Base-by-base conservation (phyloP, 768 basidiomycete species). In the Pleurotus cornucopiae region DNA sequence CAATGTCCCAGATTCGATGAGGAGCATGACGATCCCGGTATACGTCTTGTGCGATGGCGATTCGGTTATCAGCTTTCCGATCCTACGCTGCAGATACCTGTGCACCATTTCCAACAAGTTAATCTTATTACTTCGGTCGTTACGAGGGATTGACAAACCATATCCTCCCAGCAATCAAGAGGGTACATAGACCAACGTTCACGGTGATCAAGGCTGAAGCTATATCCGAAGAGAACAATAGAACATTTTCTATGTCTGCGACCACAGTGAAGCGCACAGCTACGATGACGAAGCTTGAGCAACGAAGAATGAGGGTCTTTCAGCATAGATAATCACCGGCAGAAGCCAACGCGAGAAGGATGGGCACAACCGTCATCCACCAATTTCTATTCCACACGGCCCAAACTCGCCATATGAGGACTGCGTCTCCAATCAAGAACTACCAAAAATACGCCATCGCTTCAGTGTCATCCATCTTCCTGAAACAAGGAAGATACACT, bases 361-460 rank as follows among this genome's bases (percentile, higher is more conserved):
- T 41, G 25, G 51, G 51, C 3, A 53, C 13, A 14, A 53, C 26
- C 6, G 51, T 53, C 11, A 53, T n/a, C 51, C 51, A 53, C 51
- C 51, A 53, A 41, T 53, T 53, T 39, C 38, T 40, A 16, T 53
- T 53, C 51, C 51, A 53, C 14, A 53, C 51, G 1, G 51, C 51
- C 51, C 51, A 53, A 13, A 53, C 51, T 21, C 38, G 51, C 51
- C 51, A 53, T 40, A 53, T 53, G 11, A 53, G 51, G 51, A 53
- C 41, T 18, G 38, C 39, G 25, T 53, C 51, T 13, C 51, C 51
- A 21, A 53, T 53, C 37, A 53, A 21, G 23, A 53, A 53, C 51
- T 53, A 2, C 16, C 39, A 41, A 9, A 9, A 9, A 9, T 11
- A 12, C 11, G 14, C 45, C 46, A 47, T 47, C 16, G n/a, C 43